phyloP scores from a whole-genome alignment of 2,329 filamentous ascomycete genomes.

The Colletotrichum plurivorum region DNA sequence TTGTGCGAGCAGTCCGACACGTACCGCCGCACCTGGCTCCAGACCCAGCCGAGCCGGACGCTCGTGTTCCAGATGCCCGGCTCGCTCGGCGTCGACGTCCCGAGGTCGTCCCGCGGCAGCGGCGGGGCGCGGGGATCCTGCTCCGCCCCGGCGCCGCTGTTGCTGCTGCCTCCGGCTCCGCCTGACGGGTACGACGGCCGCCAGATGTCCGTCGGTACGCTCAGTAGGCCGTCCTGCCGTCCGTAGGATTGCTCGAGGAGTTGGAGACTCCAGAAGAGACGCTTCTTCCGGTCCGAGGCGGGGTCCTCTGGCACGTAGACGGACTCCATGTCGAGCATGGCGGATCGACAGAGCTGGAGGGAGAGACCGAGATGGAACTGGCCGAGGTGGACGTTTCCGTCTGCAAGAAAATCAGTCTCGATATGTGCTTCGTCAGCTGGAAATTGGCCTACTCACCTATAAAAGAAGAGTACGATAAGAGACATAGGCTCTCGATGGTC shows the following conservation, averaged over 20 bases:
- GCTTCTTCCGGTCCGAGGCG: constrained; percentile 59
- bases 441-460: constrained; percentile 53
- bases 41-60: constrained; percentile 65
- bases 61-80: constrained; percentile 66
- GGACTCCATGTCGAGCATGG: constrained; percentile 61
- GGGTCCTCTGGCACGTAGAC: constrained; percentile 54
- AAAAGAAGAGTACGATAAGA: constrained; percentile 64
- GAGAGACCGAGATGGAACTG: constrained; percentile 66
- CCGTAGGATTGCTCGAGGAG: constrained; percentile 65
- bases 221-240: constrained; percentile 59
- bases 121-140: constrained; percentile 54
- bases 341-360: constrained; percentile 64
- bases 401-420: constrained; percentile 47
- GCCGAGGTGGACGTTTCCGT: constrained; percentile 63
- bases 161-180: neutral
- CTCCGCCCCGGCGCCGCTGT: constrained; percentile 43
- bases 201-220: constrained; percentile 57
- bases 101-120: constrained; percentile 60
- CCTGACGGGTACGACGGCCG: constrained; percentile 51
- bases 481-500: constrained; percentile 65
- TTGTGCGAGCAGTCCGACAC: constrained; percentile 63
- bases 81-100: constrained; percentile 55
- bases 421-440: neutral
- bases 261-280: constrained; percentile 66
- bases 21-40: constrained; percentile 62